phyloP scores from a whole-genome alignment of 352 stramenopile genomes.

The Albugo laibachii region DNA sequence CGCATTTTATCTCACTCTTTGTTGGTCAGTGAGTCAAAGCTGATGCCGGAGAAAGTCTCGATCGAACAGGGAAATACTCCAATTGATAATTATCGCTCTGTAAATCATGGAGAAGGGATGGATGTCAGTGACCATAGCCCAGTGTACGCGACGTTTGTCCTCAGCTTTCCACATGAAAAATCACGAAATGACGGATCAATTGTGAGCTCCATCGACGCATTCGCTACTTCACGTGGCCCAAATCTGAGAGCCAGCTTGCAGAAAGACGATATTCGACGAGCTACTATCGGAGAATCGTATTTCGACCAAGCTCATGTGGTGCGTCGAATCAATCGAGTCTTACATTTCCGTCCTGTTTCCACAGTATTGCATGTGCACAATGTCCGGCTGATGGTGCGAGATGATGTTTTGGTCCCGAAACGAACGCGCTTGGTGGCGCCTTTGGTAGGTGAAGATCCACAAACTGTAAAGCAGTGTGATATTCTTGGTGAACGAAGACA shows the following conservation, averaged over 20 bases:
- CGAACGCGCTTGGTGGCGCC: conserved; percentile 52
- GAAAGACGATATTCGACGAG: conserved; percentile 10
- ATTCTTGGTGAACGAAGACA: conserved; percentile 47
- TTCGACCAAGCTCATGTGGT: conserved; percentile 61
- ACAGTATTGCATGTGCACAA: conserved; percentile 56
- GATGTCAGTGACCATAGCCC: conserved; percentile 70
- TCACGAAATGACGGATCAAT: conserved; percentile 8
- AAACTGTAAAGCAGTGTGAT: conserved; percentile 36
- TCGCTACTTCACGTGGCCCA: conserved; percentile 25
- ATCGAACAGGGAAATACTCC: neutral
- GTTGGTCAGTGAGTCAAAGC: conserved; percentile 51
- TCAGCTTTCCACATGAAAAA: conserved; percentile 30
- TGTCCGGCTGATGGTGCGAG: conserved; percentile 51
- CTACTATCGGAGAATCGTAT: conserved; percentile 29
- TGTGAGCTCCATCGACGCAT: conserved; percentile 5
- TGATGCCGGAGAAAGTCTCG: conserved; percentile 56
- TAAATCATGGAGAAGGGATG: conserved; percentile 67
- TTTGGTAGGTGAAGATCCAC: conserved; percentile 40
- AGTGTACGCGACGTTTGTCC: conserved; percentile 51
- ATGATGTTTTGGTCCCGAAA: conserved; percentile 57
- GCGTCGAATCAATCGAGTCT: conserved; percentile 27
- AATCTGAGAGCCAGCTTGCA: conserved; percentile 7
- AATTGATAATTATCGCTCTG: conserved; percentile 65
- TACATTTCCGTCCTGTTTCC: conserved; percentile 24
- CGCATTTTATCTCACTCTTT: conserved; percentile 73